Base-by-base conservation (phyloP, 2,329 filamentous ascomycete species). In the Fusarium papillatum region DNA sequence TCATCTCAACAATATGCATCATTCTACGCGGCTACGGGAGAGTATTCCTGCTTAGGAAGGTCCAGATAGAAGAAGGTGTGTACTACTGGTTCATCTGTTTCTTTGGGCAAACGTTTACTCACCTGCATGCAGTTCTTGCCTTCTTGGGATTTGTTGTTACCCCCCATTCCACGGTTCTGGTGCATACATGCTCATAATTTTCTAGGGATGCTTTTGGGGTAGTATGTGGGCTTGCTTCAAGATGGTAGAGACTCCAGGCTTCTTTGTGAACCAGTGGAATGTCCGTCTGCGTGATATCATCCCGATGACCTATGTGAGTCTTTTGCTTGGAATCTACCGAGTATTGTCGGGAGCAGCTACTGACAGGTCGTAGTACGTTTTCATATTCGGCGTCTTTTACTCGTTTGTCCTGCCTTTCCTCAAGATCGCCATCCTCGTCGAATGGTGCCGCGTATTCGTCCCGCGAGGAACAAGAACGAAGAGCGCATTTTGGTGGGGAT, bases 371-470 rank as follows among this genome's bases (percentile, higher is more conserved):
- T 57, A 83, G 78, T 76, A 80, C 24, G 79, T 85, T 43, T 79
- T 84, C 39, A 63, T 85, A 36, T 81, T 79, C 68, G 82, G 84
- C 61, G 74, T 77, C 72, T 82, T 76, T 68, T 86, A 86, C 71
- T 82, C 80, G 0, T 79, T 82, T 39, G 80, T 81, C 22, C 80
- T 87, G 2, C 82, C 84, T 1, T 78, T 85, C 8, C 71, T 87
- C 64, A 87, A 87, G 68, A 80, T 79, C 4, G 83, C 84, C 16
- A 86, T 88, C 59, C 79, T 88, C 16, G 57, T 85, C 11, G 85
- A 88, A 66, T 88, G 86, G 86, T 80, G 78, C n/a, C 79, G 82
- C 9, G 72, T 86, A 7, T 84, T 86, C 55, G 81, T 82, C 8
- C 77, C 81, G 1, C 64, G 53, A 38, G 76, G 76, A 24, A 71